Percentiles rank a stretch among this genome's conserved stretches.
phyloP scores from a whole-genome alignment of 75 land plant genomes.

The Cupressus sempervirens region DNA sequence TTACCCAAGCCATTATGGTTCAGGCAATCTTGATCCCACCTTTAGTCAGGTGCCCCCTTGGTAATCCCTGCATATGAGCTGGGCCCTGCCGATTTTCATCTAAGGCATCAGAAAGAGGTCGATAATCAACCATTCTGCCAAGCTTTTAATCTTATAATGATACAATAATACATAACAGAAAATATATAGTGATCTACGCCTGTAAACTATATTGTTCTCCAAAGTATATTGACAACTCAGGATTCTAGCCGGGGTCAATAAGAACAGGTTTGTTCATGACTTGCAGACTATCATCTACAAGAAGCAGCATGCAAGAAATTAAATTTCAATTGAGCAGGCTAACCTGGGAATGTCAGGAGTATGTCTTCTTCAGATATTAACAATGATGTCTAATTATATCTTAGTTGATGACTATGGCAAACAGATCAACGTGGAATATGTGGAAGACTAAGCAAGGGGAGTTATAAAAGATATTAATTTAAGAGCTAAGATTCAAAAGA shows the following conservation, averaged over 20 bases:
- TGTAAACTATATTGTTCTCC: neutral
- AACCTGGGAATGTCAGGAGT: neutral
- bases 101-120: neutral
- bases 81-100: neutral
- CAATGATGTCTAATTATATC: neutral
- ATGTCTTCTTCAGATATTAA: neutral
- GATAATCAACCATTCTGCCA: neutral
- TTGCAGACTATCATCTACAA: neutral
- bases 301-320: too few species aligned
- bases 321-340: too few species aligned
- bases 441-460: neutral
- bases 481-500: neutral
- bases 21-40: too few species aligned
- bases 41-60: too few species aligned
- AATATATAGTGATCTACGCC: neutral
- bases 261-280: neutral
- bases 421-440: neutral
- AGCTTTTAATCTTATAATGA: neutral
- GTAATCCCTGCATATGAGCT: too few species aligned
- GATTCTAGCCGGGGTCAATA: too few species aligned
- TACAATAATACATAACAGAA: neutral
- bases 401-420: neutral
- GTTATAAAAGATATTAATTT: neutral
- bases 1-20: too few species aligned
- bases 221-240: neutral